Evolutionary conservation across 768 basidiomycete genomes (phyloP), one percentile per base, ranked within the genome.

Genomic region (Termitomyces titanicus): DNA sequence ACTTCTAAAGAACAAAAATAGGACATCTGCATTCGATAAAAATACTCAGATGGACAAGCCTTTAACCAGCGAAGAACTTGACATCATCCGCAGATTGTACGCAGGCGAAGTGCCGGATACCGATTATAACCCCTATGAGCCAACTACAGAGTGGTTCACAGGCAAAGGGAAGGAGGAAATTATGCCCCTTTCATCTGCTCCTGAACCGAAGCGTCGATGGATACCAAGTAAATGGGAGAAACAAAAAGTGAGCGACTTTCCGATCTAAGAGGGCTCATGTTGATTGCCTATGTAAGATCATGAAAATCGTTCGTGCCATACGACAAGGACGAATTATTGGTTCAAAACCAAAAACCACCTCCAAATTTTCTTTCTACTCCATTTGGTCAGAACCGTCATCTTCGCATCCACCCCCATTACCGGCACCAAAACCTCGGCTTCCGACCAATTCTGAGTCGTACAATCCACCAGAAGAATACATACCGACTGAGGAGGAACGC

Each of bases 141-240:
- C 92, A 18, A 97, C 85, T 44, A 83, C 88, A 2, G 95, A 98
- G 68, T 98, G 94, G 93, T 99, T 98, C 70, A 96, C 96, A 11
- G 93, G 92, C 3, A 89, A 93, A 70, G 94, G 94, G 12, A 94
- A 93, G 66, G 92, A 97, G 66, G 92, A 95, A 73, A 73, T 88
- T 20, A 98, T 94, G 94, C 97, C 97, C 22, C 70, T 99, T 13
- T 91, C 88, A 11, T 84, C 85, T 29, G 89, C 90, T 25, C 92
- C 94, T 2, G 94, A 98, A 68, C 97, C 97, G 18, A 99, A 99
- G 73, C 83, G 93, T 51, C 83, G 97, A 45, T 99, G 95, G 86
- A 81, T 98, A 12, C 93, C 95, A 13, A 96, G 93, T 73, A 98
- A 95, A 76, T 99, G 97, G 97, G 97, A 98, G 74, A 98, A 97